phyloP scores from a whole-genome alignment of 371 early-diverging fungal genomes.

The Rhizopus stolonifer region DNA sequence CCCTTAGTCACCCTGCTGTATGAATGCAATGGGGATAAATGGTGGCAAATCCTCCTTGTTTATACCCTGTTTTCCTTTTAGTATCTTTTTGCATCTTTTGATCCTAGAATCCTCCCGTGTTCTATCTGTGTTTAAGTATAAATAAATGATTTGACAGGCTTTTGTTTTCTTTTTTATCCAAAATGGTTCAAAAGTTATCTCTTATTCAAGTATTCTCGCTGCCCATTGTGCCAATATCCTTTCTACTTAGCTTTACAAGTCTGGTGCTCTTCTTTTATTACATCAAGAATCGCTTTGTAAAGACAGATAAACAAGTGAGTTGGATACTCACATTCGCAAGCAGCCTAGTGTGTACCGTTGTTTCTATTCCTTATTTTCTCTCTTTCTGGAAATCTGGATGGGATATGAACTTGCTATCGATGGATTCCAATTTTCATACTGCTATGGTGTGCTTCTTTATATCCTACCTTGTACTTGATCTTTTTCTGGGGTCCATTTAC shows the following conservation, averaged over 20 bases:
- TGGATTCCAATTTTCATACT: conserved; percentile 16
- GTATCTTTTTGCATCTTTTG: background rate
- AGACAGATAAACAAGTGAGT: conserved; percentile 35
- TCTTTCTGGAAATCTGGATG: conserved; percentile 32
- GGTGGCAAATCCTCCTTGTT: background rate
- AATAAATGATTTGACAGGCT: background rate
- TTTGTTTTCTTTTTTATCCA: background rate
- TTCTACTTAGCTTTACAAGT: conserved; percentile 11
- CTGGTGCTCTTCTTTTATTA: conserved; percentile 25
- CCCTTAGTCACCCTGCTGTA: too few relatives aligned
- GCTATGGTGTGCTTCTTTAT: conserved; percentile 34
- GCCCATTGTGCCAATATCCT: conserved; percentile 21
- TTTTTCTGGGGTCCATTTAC: conserved; percentile 43
- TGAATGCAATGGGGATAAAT: too few relatives aligned
- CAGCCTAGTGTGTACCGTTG: conserved; percentile 33
- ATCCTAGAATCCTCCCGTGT: background rate
- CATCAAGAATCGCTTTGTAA: conserved; percentile 21
- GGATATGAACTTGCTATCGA: conserved; percentile 22
- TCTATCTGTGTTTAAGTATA: background rate
- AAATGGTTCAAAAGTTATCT: conserved; percentile 17
- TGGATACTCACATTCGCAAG: conserved; percentile 44
- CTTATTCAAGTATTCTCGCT: conserved; percentile 21
- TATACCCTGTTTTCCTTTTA: background rate
- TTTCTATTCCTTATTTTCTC: conserved; percentile 31
- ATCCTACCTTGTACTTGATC: conserved; percentile 43